Percentiles rank a stretch among this genome's conserved stretches.
phyloP scores from a whole-genome alignment of 352 stramenopile genomes.

The Pythium myriotylum region DNA sequence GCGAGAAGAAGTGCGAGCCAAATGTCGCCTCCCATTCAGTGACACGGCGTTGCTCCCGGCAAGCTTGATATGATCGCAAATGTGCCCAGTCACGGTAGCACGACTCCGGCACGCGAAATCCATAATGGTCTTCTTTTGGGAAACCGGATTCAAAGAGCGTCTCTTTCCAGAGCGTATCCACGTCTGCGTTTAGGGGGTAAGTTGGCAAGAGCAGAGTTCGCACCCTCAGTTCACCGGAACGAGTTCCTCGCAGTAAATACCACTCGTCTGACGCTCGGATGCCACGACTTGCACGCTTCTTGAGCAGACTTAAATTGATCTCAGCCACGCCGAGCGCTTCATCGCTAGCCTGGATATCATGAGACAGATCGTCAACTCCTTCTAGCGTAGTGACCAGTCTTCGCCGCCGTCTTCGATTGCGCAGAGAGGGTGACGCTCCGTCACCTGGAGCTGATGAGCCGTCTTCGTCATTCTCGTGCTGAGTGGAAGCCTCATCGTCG shows the following conservation, averaged over 20 bases:
- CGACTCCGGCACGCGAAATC: conserved; percentile 57
- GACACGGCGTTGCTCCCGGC: conserved; percentile 66
- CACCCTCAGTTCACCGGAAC: conserved; percentile 65
- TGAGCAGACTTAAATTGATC: conserved; percentile 45
- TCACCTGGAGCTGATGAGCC: background rate
- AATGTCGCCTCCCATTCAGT: conserved; percentile 64
- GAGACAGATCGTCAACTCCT: no score
- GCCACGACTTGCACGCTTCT: conserved; percentile 28
- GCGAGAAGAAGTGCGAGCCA: conserved; percentile 40
- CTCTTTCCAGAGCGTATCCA: conserved; percentile 46
- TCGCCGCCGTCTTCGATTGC: no score
- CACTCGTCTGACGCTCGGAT: conserved; percentile 53
- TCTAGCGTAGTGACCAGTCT: no score
- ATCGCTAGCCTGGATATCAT: conserved; percentile 26
- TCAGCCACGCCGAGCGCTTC: conserved; percentile 59
- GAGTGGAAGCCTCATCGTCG: background rate
- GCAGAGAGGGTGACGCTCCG: no score
- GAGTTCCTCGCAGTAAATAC: conserved; percentile 52
- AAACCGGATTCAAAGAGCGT: conserved; percentile 26
- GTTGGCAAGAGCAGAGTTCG: conserved; percentile 53
- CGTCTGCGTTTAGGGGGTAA: background rate
- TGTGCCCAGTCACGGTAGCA: conserved; percentile 53
- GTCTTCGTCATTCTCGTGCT: background rate
- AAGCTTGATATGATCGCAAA: conserved; percentile 74
- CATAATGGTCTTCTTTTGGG: conserved; percentile 61